Base-by-base conservation (phyloP, 306 rosid species). In the Arachis stenosperma region DNA sequence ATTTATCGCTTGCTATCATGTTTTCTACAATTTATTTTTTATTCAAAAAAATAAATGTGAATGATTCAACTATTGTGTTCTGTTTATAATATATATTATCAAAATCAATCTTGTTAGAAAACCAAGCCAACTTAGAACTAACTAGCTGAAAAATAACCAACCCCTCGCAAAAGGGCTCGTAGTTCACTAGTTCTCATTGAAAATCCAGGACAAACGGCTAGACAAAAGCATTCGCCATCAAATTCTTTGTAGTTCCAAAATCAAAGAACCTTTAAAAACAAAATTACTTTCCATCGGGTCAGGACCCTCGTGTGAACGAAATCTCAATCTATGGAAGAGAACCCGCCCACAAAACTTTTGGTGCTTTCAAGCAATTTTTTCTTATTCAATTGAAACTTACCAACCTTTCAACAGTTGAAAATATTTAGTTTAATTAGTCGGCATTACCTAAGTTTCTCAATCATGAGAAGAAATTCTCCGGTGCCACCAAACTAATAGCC, bases 391-490 rank as follows among this genome's bases (percentile, higher is more conserved):
- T 70, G 22, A 39, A 58, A 22, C 1, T 22, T 22, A 22, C 27
- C 27, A 22, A 22, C 27, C 27, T 22, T 22, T 22, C 27, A 22
- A 22, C 27, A 22, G 27, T 22, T 22, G 27, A 22, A 22, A 22
- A 22, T 22, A 22, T 22, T 22, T 22, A 22, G 27, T 22, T 22
- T 22, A 22, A 36, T 36, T 15, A 41, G 58, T 56, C 27, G 50
- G 68, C 11, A 9, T 46, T 71, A 39, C n/a, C 64, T 6, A 72
- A 72, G 12, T 41, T 8, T 50, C 14, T 29, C n/a, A 77, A 17
- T 57, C 40, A 73, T 15, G 37, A 57, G 44, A 79, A 65, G 51
- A 59, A 14, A 66, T 15, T 58, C 57, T 11, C 67, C 48, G 17
- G 36, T 14, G 60, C 67, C 13, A 64, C 74, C 74, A 4, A 65